A percentile compares a stretch with the other conserved stretches of the same genome.
phyloP scores from a whole-genome alignment of 768 basidiomycete species.

The Hydnomerulius pinastri region DNA sequence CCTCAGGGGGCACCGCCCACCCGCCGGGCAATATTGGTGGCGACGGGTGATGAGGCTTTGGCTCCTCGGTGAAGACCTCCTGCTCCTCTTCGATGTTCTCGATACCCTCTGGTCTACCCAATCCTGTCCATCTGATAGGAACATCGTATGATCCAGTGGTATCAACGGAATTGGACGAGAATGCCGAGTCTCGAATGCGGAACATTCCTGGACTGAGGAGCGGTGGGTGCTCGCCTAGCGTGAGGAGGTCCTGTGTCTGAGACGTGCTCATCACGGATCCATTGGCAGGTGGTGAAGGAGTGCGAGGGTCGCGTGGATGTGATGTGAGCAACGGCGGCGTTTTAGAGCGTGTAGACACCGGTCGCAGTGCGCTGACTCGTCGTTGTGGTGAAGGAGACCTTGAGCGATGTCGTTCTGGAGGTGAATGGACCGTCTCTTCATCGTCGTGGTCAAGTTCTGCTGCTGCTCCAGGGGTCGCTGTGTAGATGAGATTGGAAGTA shows the following conservation, averaged over 20 bases:
- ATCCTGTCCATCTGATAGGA: slow-evolving; percentile 65
- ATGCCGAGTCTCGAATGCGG: slow-evolving; percentile 58
- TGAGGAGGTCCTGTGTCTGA: slow-evolving; percentile 20
- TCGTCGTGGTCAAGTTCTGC: slow-evolving; percentile 13
- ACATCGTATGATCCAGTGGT: slow-evolving; percentile 50
- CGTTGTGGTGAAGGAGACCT: slow-evolving; percentile 27
- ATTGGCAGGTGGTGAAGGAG: slow-evolving; percentile 20
- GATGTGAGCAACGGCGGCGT: slow-evolving; percentile 41
- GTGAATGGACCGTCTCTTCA: slow-evolving; percentile 17
- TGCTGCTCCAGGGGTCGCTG: slow-evolving; percentile 10
- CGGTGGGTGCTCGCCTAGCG: slow-evolving; percentile 26
- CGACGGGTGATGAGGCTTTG: slow-evolving; percentile 22
- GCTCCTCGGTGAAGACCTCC: slow-evolving; percentile 30
- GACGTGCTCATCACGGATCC: slow-evolving; percentile 13
- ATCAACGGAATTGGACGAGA: slow-evolving; percentile 48
- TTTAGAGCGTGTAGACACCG: slow-evolving; percentile 40
- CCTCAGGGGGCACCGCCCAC: slow-evolving; percentile 56
- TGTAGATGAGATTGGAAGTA: slow-evolving; percentile 19
- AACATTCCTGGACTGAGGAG: slow-evolving; percentile 62
- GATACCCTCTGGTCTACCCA: slow-evolving; percentile 39
- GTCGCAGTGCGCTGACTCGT: slow-evolving; percentile 29
- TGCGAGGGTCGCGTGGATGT: slow-evolving; percentile 28
- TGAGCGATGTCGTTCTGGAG: slow-evolving; percentile 22
- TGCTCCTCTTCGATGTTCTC: slow-evolving; percentile 38
- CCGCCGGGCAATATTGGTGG: slow-evolving; percentile 51